A percentile compares a stretch with the other conserved stretches of the same genome.
These are phyloP conservation scores for Malus asiatica DNA, from an alignment of 306 rosid genomes.

Conservation along the genomic window DNA sequence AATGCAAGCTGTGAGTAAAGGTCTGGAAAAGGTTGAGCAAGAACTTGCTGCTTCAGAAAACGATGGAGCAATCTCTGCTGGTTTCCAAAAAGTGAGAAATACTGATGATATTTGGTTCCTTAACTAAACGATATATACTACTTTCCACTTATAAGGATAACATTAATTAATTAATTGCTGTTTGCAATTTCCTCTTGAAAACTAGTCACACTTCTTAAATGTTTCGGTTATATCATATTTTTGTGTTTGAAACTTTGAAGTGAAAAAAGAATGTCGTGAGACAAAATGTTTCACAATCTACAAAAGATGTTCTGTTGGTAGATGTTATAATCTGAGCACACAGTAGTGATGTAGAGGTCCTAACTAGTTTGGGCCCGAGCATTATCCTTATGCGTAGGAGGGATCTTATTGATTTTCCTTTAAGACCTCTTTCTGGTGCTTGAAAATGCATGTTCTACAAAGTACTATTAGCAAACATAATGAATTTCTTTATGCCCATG, in stretches of 20 bases:
- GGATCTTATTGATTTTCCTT: neutral
- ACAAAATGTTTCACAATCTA: neutral
- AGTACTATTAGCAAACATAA: neutral
- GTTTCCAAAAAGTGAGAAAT: slow-evolving; percentile 69
- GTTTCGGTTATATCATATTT: neutral
- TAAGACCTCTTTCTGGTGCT: neutral
- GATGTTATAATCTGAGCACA: neutral
- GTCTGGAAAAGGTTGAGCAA: slow-evolving; percentile 95
- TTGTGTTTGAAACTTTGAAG: neutral
- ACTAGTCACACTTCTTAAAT: neutral
- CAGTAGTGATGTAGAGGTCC: neutral
- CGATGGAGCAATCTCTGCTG: slow-evolving; percentile 76
- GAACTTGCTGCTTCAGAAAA: slow-evolving; percentile 82
- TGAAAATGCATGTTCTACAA: neutral
- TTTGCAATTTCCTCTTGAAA: neutral
- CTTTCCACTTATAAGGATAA: neutral
- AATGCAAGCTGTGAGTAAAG: slow-evolving; percentile 99
- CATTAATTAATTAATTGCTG: neutral
- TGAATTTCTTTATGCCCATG: neutral
- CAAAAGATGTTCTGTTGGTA: neutral
- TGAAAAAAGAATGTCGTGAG: neutral
- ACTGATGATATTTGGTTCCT: neutral
- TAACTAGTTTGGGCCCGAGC: neutral
- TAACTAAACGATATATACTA: neutral
- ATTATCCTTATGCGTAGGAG: neutral